Evolutionary conservation across 352 stramenopile species (phyloP), one percentile per base, ranked within the genome.

Genomic region (Phytophthora ohioensis): DNA sequence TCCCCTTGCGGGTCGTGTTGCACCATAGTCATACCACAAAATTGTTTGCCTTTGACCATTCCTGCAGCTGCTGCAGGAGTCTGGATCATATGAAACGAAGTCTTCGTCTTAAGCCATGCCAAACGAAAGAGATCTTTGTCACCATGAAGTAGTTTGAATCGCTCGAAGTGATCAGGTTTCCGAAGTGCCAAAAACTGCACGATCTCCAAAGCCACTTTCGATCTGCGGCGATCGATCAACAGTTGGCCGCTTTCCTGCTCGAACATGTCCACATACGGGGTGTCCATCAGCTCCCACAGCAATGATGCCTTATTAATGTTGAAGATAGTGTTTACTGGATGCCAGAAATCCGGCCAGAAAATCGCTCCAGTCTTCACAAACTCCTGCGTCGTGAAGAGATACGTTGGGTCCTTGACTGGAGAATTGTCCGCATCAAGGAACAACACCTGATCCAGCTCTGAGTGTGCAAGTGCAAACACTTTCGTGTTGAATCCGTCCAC

Each of bases 261-360:
- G 58, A 88, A 88, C 82, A 88, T 89, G 63, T 84, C 61, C 11
- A 83, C 75, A 45, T 73, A 84, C 5, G 64, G 61, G 27, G 83
- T 53, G 27, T 48, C 77, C 2, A 88, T 56, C 42, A 86, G 46
- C 52, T 85, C 73, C 82, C 82, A 90, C n/a, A 90, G 46, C n/a
- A 85, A 67, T 27, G 76, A 84, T 15, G 74, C 41, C 21, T 71
- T 66, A 52, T 88, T 72, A 57, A 90, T 67, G 62, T 90, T 90
- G 61, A 90, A 90, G 41, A 88, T 87, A 3, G 81, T 82, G 54
- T 87, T 79, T 9, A 27, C 64, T 5, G 80, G 75, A 46, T 91
- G 81, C 79, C 79, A 91, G 61, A 89, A 89, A 48, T 91, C 83
- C 4, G 83, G 83, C 82, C 82, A 92, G 52, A 92, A 91, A 4